These are phyloP conservation scores for Bathelium albidoporum DNA, from an alignment of 495 filamentous ascomycete species.

Conservation along the genomic window DNA sequence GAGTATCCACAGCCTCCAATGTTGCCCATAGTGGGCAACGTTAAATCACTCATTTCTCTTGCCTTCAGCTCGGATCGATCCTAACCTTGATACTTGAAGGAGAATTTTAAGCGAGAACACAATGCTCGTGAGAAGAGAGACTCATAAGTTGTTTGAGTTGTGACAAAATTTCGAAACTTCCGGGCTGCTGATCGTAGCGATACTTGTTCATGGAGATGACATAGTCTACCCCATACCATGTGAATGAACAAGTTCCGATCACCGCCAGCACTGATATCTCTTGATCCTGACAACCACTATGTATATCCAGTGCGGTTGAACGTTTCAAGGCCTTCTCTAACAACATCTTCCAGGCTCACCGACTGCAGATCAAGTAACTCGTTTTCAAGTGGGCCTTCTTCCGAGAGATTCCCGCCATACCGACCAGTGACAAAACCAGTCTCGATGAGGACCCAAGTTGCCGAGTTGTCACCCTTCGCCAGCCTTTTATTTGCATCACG, in stretches of 20 bases:
- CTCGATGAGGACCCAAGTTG: neutral
- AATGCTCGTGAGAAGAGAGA: neutral
- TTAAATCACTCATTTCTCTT: too few relatives aligned
- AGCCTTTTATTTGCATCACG: constrained; percentile 27
- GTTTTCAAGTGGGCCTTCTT: constrained; percentile 2
- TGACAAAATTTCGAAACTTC: neutral
- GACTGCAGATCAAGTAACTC: neutral
- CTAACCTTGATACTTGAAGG: too few relatives aligned
- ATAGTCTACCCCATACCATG: neutral
- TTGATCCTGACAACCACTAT: neutral
- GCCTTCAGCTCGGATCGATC: too few relatives aligned
- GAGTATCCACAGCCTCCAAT: too few relatives aligned
- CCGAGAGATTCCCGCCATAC: constrained; percentile 2
- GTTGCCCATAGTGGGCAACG: too few relatives aligned
- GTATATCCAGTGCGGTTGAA: neutral
- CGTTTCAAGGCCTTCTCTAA: neutral
- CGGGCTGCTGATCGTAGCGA: neutral
- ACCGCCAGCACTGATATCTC: neutral
- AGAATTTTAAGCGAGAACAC: too few relatives aligned
- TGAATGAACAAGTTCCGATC: neutral
- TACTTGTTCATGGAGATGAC: neutral
- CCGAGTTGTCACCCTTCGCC: constrained; percentile 26
- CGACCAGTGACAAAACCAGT: constrained; percentile 2
- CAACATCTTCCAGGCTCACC: neutral
- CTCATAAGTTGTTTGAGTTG: neutral